Evolutionary conservation across 2,329 filamentous ascomycete species (phyloP).

Genomic region (Neocatenulostroma microsporum): DNA sequence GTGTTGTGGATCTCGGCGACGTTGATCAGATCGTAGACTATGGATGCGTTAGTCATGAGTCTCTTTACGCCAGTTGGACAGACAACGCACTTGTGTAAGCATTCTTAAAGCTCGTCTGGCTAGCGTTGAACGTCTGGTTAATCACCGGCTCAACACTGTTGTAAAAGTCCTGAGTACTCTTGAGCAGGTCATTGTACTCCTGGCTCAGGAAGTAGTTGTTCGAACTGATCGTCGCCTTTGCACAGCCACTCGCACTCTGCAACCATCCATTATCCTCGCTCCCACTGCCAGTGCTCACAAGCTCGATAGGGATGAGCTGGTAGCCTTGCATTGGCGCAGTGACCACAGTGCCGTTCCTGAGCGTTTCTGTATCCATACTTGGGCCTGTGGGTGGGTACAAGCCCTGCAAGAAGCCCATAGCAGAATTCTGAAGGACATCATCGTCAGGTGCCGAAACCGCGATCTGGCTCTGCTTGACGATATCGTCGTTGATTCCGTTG

Average conservation of each 20-base stretch:
- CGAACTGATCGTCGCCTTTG: constrained; percentile 49
- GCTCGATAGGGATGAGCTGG: constrained; percentile 70
- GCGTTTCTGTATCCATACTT: constrained; percentile 47
- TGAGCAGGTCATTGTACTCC: constrained; percentile 42
- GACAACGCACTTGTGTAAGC: constrained; percentile 55
- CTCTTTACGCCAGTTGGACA: not conserved
- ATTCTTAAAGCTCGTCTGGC: constrained; percentile 51
- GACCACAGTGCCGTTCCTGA: constrained; percentile 63
- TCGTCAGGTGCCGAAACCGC: constrained; percentile 62
- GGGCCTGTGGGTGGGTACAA: constrained; percentile 70
- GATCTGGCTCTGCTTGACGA: constrained; percentile 64
- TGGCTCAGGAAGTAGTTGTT: constrained; percentile 50
- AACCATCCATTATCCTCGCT: constrained; percentile 52
- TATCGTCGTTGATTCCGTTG: constrained; percentile 55
- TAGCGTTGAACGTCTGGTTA: constrained; percentile 43
- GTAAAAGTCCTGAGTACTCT: constrained; percentile 49
- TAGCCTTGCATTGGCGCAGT: constrained; percentile 67
- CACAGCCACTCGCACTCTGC: constrained; percentile 50
- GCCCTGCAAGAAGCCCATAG: constrained; percentile 71
- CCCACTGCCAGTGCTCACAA: constrained; percentile 55
- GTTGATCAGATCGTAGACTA: constrained; percentile 55
- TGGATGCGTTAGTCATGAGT: not conserved
- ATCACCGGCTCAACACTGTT: constrained; percentile 44
- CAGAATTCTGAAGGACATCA: constrained; percentile 69
- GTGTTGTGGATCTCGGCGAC: constrained; percentile 56